Base-by-base conservation (phyloP, 345 rosid genomes). In the Populus euphratica region DNA sequence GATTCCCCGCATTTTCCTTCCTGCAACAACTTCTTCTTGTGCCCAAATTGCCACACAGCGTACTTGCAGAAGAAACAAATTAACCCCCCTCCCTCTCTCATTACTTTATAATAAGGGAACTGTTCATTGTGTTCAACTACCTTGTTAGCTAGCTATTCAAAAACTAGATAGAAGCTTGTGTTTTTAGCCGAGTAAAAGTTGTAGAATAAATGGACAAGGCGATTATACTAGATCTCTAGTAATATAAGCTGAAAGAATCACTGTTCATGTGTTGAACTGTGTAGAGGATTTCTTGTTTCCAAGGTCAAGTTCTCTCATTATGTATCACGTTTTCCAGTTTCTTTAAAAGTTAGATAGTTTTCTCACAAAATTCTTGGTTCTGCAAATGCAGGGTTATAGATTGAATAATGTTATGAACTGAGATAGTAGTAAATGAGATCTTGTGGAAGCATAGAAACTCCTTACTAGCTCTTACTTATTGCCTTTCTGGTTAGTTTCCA, bases 401-500 rank as follows among this genome's bases (percentile, higher is more conserved):
- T 54, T 54, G 62, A 54, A 20, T 54, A 54, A 23, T 54, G 25
- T 54, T 54, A 4, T 78, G 16, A 63, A 77, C 62, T 74, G 31
- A n/a, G 25, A n/a, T 68, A 80, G 62, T 65, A 23, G 41, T 50
- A 23, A 63, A 43, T 67, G 73, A 72, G 66, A 79, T 68, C 74
- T 81, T 47, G 44, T 54, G 67, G 79, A 56, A 67, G 72, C 47
- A 71, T 35, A 72, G 49, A 59, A 59, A n/a, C 14, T 59, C 6
- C 63, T 20, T 62, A 50, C 76, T 81, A 36, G 41, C 77, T 68
- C 70, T 64, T 74, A 62, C 12, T 70, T 47, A 1, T 41, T 27
- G 7, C 68, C 79, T 27, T 75, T 80, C 81, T 75, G 84, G 85
- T 80, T 68, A 67, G 85, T 81, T 79, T 65, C 52, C 79, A 50